A percentile compares a stretch with the other conserved stretches of the same genome.
Evolutionary conservation across 2,329 filamentous ascomycete genomes (phyloP).

Genomic region (Blastomyces percursus): DNA sequence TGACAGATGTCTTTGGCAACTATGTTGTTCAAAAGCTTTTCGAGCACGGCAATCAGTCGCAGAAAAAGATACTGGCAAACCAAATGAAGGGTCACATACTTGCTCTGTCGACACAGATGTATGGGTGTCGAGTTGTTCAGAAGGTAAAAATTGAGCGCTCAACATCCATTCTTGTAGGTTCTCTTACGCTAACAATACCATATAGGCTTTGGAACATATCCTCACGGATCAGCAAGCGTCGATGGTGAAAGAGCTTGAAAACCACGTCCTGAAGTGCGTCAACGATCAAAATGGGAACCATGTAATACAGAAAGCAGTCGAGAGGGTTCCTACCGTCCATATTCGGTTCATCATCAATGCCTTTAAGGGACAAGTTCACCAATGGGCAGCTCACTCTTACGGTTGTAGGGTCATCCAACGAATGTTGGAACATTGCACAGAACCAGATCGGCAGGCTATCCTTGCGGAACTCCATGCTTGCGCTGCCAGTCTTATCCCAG

Average conservation of each 20-base stretch:
- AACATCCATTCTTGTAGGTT: constrained; percentile 11
- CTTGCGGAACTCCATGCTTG: constrained; percentile 68
- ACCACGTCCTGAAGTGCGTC: constrained; percentile 64
- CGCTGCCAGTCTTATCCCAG: constrained; percentile 61
- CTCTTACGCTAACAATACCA: constrained; percentile 3
- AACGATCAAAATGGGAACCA: constrained; percentile 91
- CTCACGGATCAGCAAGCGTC: constrained; percentile 82
- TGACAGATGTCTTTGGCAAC: constrained; percentile 96
- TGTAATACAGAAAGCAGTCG: constrained; percentile 88
- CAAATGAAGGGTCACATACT: constrained; percentile 81
- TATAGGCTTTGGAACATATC: constrained; percentile 73
- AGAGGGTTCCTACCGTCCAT: constrained; percentile 63
- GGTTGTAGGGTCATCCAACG: constrained; percentile 90
- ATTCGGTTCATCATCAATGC: constrained; percentile 77
- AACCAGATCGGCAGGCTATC: constrained; percentile 58
- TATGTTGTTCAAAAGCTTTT: constrained; percentile 98
- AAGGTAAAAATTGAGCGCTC: constrained; percentile 48
- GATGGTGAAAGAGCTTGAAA: constrained; percentile 71
- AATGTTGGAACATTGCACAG: constrained; percentile 71
- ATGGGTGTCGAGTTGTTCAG: constrained; percentile 90
- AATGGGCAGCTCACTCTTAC: constrained; percentile 67
- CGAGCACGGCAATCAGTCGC: constrained; percentile 84
- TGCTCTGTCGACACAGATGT: constrained; percentile 73
- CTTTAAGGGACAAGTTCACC: constrained; percentile 62
- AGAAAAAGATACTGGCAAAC: constrained; percentile 76